These are phyloP conservation scores for Alopecurus myosuroides DNA, from an alignment of 176 grass and related monocot genomes.

Conservation along the genomic window DNA sequence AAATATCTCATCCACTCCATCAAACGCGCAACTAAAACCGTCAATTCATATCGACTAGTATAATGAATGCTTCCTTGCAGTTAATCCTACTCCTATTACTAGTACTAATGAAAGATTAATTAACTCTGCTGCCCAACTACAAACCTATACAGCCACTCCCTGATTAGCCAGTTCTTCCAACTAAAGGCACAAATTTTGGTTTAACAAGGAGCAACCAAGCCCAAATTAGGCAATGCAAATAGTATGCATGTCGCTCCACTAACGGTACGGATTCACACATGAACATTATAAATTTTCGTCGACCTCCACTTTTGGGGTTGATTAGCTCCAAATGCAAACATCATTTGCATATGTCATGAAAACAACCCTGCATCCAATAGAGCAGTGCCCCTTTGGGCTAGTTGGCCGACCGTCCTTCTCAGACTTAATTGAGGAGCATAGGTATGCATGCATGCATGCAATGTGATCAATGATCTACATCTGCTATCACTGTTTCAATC, in stretches of 20 bases:
- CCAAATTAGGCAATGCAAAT: conserved; percentile 11
- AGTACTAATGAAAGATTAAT: not conserved
- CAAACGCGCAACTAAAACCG: conserved; percentile 35
- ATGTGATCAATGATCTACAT: not conserved
- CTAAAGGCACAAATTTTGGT: not conserved
- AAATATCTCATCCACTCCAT: conserved; percentile 34
- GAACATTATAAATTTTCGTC: not conserved
- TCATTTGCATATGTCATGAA: not conserved
- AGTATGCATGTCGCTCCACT: conserved; percentile 21
- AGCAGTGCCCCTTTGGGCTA: not conserved
- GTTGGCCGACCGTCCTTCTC: not conserved
- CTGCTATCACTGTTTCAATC: not conserved
- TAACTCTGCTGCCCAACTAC: not conserved
- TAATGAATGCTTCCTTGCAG: not conserved
- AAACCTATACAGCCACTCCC: not conserved
- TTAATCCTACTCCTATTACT: not conserved
- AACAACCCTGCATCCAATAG: not conserved
- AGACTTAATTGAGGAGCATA: not conserved
- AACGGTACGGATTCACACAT: conserved; percentile 32
- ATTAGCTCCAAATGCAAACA: not conserved
- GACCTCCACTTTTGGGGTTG: not conserved
- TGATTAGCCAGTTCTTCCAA: not conserved
- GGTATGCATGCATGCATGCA: not conserved
- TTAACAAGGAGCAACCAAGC: conserved; percentile 21
- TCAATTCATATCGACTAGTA: conserved; percentile 22